Conservation (phyloP, 495 filamentous ascomycete genomes). For the Penicillium arizonense region DNA sequence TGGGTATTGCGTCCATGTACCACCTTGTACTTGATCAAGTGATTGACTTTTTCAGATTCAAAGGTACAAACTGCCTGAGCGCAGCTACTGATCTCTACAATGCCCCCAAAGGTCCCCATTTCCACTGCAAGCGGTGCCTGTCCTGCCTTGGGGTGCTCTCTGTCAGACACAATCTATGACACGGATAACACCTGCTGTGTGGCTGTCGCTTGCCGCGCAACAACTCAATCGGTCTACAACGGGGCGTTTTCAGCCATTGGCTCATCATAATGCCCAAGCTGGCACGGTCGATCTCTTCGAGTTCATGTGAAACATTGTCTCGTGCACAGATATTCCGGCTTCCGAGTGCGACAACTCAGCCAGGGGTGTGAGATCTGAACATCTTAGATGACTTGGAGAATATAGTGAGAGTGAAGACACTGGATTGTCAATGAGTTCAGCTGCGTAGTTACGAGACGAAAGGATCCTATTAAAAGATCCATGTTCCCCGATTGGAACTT, state of each 20-base stretch:
- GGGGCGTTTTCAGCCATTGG: background rate
- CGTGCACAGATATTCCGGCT: slow-evolving; percentile 1
- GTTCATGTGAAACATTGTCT: slow-evolving; percentile 14
- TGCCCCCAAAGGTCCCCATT: background rate
- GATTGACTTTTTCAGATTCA: background rate
- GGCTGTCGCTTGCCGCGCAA: background rate
- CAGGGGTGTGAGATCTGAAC: slow-evolving; percentile 3
- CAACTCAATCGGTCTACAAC: background rate
- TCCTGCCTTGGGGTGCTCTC: background rate
- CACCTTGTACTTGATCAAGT: slow-evolving; percentile 5
- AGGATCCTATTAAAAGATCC: background rate
- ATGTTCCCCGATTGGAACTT: slow-evolving; percentile 10
- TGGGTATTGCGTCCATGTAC: background rate
- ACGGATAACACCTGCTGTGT: slow-evolving; percentile 5
- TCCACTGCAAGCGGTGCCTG: background rate
- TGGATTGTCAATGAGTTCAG: too few species aligned
- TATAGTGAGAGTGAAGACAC: background rate
- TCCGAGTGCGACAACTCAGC: slow-evolving; percentile 1
- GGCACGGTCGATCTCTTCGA: background rate
- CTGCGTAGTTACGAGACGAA: background rate
- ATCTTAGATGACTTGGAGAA: background rate
- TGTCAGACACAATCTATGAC: background rate
- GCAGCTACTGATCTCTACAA: background rate
- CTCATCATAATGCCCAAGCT: background rate
- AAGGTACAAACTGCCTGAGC: slow-evolving; percentile 1